phyloP scores from a whole-genome alignment of 2,329 filamentous ascomycete species.

The Talaromyces sp. region DNA sequence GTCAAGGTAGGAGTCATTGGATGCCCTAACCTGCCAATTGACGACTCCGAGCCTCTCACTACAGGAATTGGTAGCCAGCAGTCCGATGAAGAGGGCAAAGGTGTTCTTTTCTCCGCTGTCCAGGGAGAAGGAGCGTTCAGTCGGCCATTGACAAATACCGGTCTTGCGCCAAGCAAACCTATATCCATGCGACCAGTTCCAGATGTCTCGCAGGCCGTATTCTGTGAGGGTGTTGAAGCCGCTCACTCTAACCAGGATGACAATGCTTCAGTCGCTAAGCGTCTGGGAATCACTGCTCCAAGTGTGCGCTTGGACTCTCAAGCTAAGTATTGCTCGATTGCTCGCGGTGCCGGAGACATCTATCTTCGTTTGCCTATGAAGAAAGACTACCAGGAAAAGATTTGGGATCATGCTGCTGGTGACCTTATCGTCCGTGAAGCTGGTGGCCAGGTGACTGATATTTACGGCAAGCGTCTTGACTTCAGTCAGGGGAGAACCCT shows the following conservation, averaged over 20 bases:
- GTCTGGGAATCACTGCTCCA: conserved; percentile 80
- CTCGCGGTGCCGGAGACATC: conserved; percentile 86
- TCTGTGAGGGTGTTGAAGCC: conserved; percentile 95
- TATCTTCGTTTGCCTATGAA: conserved; percentile 85
- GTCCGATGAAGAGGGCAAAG: conserved; percentile 67
- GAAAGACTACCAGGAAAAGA: conserved; percentile 94
- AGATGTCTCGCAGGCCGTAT: conserved; percentile 74
- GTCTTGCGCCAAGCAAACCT: conserved; percentile 46
- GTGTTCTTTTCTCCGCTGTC: conserved; percentile 84
- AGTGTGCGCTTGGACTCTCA: conserved; percentile 96
- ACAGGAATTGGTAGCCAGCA: conserved; percentile 69
- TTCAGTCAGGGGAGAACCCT: conserved; percentile 84
- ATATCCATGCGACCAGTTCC: conserved; percentile 76
- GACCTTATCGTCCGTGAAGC: conserved; percentile 92
- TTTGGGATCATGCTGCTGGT: conserved; percentile 97
- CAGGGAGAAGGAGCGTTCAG: conserved; percentile 73
- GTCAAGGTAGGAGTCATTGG: conserved; percentile 92
- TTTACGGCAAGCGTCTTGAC: conserved; percentile 75
- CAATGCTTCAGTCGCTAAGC: conserved; percentile 75
- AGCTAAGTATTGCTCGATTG: conserved; percentile 95
- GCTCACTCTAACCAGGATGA: conserved; percentile 87
- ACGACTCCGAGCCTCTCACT: conserved; percentile 67
- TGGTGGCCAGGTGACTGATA: conserved; percentile 86
- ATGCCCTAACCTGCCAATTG: conserved; percentile 89
- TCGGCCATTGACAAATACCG: conserved; percentile 59